Evolutionary conservation across 2,329 filamentous ascomycete species (phyloP), one percentile per base, ranked within the genome.

Genomic region (Venturiaceae sp.): DNA sequence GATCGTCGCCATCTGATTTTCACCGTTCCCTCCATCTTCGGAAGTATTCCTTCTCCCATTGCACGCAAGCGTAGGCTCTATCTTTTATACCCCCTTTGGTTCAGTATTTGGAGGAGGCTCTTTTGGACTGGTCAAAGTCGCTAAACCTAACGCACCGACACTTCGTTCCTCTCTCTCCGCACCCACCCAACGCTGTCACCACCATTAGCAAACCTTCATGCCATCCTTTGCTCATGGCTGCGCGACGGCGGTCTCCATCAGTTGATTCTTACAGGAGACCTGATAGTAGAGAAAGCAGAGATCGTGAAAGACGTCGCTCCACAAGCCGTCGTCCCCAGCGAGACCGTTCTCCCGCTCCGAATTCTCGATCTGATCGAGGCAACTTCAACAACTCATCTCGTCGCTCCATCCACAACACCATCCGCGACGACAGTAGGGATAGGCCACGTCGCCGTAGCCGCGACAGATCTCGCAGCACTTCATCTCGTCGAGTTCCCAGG

Each of bases 401-500:
- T 33, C 26, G 26, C 30, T 23, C 28, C 34, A 30, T 21, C 55
- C 28, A 50, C 55, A 50, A 36, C 55, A 57, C 41, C 4, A 50
- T 28, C 30, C 34, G 55, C 21, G 26, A 50, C 41, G 39, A 37
- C 28, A 50, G 55, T 37, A 23, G 33, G 66, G 70, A 68, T 32
- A 63, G 66, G 56, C 61, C 63, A 63, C 71, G 66, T 61, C 67
- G 66, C 37, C 69, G 65, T 60, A 71, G 68, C 60, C 66, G 67
- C 58, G 66, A 58, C 13, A 9, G 58, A 19, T 57, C 47, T 32
- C 61, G 62, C 50, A 58, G 30, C n/a, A 33, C 53, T 16, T 56
- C 61, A 57, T 60, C 64, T 57, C 64, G 58, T 16, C 58, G 34
- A 55, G 55, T 28, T 14, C 16, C 55, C 5, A 23, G 60, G 54